Evolutionary conservation across 1,139 yeast genomes (phyloP), one percentile per base, ranked within the genome.

Genomic region (Lodderomyces beijingensis): DNA sequence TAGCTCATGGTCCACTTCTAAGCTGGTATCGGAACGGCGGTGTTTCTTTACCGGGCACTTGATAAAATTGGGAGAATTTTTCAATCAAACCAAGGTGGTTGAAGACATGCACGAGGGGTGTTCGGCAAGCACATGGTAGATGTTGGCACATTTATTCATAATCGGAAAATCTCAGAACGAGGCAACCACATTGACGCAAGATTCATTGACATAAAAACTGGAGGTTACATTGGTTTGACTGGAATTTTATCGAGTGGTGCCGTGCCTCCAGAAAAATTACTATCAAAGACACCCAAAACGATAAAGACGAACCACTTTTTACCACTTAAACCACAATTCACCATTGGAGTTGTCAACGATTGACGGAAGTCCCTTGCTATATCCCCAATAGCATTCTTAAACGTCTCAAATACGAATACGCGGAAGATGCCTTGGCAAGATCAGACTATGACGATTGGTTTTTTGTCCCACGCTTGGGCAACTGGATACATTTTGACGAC

Each of bases 161-260:
- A 54, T 42, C 40, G 69, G 46, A 33, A 50, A 3, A 54, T 54
- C 23, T 65, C 60, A 1, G 62, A 62, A 31, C 70, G 75, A 1
- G 50, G 55, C 15, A 77, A 77, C 41, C 60, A 69, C 13, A 77
- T 78, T 30, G 84, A 78, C 55, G 84, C 80, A 0, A 54, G 85
- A 31, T 70, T 77, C 40, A 71, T 77, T 32, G 83, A 77, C 47
- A 56, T 69, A 2, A 51, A 53, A 14, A 65, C 76, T 1, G 84
- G 84, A 1, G 51, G 72, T 28, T 78, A 76, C 47, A 69, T 78
- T 19, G 85, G 77, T 46, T 72, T 78, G 32, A 77, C 84, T 0
- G 79, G 66, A 0, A 42, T 74, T 25, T 55, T 73, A 1, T 53
- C 50, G 19, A 54, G 65, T n/a, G 49, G 44, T 8, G 46, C 57